Percentiles rank a stretch among this genome's conserved stretches.
Evolutionary conservation across 805 yeast genomes (phyloP).

Genomic region (Ascoidea asiatica): DNA sequence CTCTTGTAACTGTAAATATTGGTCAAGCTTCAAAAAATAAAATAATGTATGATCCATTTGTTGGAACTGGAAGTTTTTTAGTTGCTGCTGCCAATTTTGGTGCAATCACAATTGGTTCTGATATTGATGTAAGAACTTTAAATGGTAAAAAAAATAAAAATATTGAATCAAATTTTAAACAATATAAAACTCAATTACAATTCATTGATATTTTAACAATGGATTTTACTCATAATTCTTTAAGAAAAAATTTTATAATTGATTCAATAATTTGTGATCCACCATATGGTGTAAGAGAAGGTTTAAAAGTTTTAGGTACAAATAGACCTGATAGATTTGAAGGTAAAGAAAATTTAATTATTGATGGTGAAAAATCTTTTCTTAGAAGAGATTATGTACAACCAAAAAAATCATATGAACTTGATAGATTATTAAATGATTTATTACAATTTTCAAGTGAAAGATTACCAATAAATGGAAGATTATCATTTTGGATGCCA

Average conservation of each 20-base stretch:
- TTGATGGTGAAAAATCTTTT: conserved; percentile 69
- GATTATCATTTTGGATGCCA: conserved; percentile 96
- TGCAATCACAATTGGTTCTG: conserved; percentile 72
- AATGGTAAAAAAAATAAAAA: conserved; percentile 50
- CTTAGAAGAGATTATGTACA: conserved; percentile 75
- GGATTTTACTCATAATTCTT: conserved; percentile 90
- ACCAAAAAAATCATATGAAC: conserved; percentile 81
- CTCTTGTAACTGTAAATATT: conserved; percentile 76
- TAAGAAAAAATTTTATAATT: conserved; percentile 45
- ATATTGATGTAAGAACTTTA: conserved; percentile 72
- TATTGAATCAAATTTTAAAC: conserved; percentile 55
- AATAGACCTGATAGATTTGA: conserved; percentile 44
- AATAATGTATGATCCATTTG: conserved; percentile 84
- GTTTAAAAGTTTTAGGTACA: conserved; percentile 81
- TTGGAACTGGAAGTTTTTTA: conserved; percentile 91
- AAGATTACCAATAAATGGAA: conserved; percentile 59
- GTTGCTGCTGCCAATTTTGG: conserved; percentile 82
- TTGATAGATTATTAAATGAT: conserved; percentile 68
- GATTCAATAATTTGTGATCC: conserved; percentile 93
- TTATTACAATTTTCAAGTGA: conserved; percentile 58
- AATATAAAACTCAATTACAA: conserved; percentile 44
- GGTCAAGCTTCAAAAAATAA: conserved; percentile 59
- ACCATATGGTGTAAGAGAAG: conserved; percentile 95
- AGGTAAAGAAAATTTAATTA: conserved; percentile 62
- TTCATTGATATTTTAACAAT: conserved; percentile 72